phyloP scores from a whole-genome alignment of 2,329 filamentous ascomycete species.

The Incumbomyces lentus region DNA sequence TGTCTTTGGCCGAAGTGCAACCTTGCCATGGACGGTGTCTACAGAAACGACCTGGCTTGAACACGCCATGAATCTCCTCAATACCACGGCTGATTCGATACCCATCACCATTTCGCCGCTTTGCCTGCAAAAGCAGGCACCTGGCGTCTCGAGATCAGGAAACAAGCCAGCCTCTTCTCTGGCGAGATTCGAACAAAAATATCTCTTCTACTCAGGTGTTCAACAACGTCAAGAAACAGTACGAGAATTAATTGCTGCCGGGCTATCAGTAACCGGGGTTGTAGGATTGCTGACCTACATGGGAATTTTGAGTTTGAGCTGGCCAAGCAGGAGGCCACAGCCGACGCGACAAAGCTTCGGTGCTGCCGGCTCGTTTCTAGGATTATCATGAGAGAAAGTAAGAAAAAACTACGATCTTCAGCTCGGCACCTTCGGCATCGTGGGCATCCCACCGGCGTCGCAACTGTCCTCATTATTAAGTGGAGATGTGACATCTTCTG shows the following conservation, averaged over 20 bases:
- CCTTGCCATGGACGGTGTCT: constrained; percentile 17
- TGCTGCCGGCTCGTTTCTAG: constrained; percentile 18
- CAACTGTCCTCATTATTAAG: too few relatives aligned
- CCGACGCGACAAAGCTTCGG: constrained; percentile 15
- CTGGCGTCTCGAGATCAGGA: not conserved
- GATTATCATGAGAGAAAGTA: constrained; percentile 2
- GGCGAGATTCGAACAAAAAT: not conserved
- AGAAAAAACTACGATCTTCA: too few relatives aligned
- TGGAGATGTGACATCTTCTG: too few relatives aligned
- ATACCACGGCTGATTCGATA: constrained; percentile 8
- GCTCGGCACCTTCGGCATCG: too few relatives aligned
- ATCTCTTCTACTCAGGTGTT: not conserved
- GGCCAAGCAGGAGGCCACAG: constrained; percentile 3
- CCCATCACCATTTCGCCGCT: constrained; percentile 9
- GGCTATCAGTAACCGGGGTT: constrained; percentile 18
- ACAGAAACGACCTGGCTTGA: constrained; percentile 3
- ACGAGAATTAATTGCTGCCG: constrained; percentile 2
- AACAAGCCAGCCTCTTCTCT: not conserved
- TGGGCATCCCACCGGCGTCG: too few relatives aligned
- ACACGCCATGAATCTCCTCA: constrained; percentile 4
- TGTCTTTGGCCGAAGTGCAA: constrained; percentile 28
- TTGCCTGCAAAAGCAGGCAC: constrained; percentile 2
- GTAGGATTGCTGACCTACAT: constrained; percentile 24
- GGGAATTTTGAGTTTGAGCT: constrained; percentile 22
- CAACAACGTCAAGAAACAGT: not conserved